Conservation (phyloP, 2,329 filamentous ascomycete genomes). For the Orbilia quercus region DNA sequence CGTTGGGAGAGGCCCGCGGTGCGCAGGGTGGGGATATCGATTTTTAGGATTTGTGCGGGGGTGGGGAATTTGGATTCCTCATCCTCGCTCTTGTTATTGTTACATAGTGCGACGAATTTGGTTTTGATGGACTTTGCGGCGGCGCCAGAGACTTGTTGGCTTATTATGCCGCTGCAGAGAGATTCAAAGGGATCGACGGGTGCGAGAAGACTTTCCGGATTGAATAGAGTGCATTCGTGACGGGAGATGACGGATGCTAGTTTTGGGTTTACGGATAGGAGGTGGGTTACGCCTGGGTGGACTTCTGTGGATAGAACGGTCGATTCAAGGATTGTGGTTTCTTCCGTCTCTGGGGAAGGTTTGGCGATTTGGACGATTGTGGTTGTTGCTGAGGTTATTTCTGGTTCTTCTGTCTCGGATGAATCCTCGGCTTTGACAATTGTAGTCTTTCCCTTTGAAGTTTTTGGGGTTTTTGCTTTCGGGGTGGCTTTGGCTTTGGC, state of each 20-base stretch:
- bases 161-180: constrained; percentile 87
- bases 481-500: not conserved
- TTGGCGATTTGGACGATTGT: constrained; percentile 20
- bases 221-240: constrained; percentile 78
- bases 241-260: constrained; percentile 39
- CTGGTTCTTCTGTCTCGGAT: constrained; percentile 6
- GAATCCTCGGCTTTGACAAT: not conserved
- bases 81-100: no score
- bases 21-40: constrained; percentile 75
- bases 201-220: constrained; percentile 82
- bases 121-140: constrained; percentile 89
- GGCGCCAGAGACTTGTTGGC: constrained; percentile 93
- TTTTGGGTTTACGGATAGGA: constrained; percentile 38
- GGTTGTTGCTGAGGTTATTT: constrained; percentile 7
- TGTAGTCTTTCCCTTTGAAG: constrained; percentile 7
- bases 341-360: not conserved
- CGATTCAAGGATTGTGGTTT: not conserved
- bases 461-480: constrained; percentile 22
- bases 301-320: constrained; percentile 8
- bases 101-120: constrained; percentile 82
- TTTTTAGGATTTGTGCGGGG: constrained; percentile 76
- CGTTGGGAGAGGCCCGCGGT: constrained; percentile 89
- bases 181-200: constrained; percentile 83
- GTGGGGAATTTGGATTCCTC: constrained; percentile 75
- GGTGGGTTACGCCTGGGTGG: constrained; percentile 47